Evolutionary conservation across 208 protist species (phyloP).

Genomic region (Angomonas deanei): DNA sequence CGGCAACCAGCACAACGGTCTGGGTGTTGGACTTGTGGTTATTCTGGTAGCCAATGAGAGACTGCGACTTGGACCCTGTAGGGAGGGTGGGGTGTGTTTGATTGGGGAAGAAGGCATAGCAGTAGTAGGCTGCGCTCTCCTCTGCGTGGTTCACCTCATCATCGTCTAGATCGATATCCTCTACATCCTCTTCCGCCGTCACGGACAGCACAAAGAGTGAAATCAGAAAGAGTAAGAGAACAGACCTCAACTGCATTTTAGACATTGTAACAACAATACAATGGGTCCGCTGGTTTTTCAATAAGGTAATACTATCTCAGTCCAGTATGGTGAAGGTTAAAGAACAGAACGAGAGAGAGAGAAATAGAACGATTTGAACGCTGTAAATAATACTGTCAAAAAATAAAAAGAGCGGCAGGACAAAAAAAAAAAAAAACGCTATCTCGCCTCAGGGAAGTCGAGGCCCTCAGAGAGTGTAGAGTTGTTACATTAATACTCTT

Average conservation of each 20-base stretch:
- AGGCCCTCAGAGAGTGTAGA: no score
- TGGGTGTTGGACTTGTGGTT: slow-evolving; percentile 24
- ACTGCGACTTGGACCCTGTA: slow-evolving; percentile 35
- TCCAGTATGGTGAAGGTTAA: not conserved
- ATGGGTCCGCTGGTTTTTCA: no score
- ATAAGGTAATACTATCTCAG: no score
- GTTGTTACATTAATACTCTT: not conserved
- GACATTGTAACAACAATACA: no score
- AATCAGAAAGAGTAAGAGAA: not conserved
- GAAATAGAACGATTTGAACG: not conserved
- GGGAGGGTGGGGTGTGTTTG: slow-evolving; percentile 35
- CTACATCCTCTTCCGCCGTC: slow-evolving; percentile 13
- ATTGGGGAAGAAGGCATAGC: slow-evolving; percentile 61
- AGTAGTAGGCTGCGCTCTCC: not conserved
- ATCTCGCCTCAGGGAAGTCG: not conserved
- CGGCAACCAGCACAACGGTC: slow-evolving; percentile 50
- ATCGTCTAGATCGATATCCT: slow-evolving; percentile 21
- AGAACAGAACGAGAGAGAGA: not conserved
- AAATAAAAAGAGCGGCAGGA: slow-evolving; percentile 3
- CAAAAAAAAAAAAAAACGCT: not conserved
- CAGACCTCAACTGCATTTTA: not conserved
- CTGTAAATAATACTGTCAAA: not conserved
- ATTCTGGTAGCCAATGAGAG: slow-evolving; percentile 69
- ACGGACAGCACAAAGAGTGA: not conserved
- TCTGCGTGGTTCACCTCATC: slow-evolving; percentile 6